phyloP scores from a whole-genome alignment of 2,329 filamentous ascomycete species.

The Aschersonia sp. region DNA sequence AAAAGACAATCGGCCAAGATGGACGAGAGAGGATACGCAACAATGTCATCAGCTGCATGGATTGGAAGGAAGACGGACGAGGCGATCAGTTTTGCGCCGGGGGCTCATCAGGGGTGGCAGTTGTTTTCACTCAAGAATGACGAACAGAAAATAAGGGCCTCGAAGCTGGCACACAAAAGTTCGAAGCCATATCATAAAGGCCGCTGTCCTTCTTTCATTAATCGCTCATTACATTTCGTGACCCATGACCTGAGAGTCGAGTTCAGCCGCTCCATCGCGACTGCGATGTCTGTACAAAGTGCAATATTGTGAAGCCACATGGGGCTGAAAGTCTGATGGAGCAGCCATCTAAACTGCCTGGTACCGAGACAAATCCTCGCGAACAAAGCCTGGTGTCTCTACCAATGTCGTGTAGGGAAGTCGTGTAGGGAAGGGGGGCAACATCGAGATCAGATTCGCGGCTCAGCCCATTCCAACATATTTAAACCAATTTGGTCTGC shows the following conservation, averaged over 20 bases:
- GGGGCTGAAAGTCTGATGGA: too few species aligned
- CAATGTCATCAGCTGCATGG: slow-evolving; percentile 47
- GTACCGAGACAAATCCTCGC: too few species aligned
- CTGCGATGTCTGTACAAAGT: too few species aligned
- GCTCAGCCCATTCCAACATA: slow-evolving; percentile 68
- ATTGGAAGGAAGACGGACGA: slow-evolving; percentile 47
- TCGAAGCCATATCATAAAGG: too few species aligned
- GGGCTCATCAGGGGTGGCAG: slow-evolving; percentile 51
- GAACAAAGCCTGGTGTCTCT: too few species aligned
- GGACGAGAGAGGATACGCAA: slow-evolving; percentile 43
- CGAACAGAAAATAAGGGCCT: slow-evolving; percentile 5
- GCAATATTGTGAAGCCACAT: too few species aligned
- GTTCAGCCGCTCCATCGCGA: too few species aligned
- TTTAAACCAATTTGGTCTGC: slow-evolving; percentile 94
- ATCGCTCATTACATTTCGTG: too few species aligned
- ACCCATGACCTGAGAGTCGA: too few species aligned
- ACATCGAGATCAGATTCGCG: neutral
- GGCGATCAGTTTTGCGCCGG: slow-evolving; percentile 52
- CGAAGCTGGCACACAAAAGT: neutral
- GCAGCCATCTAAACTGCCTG: too few species aligned
- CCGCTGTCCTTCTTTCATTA: too few species aligned
- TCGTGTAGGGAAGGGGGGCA: neutral
- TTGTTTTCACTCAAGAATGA: slow-evolving; percentile 37
- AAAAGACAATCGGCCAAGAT: slow-evolving; percentile 41
- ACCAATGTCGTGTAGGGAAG: neutral